Evolutionary conservation across 441 rosid genomes (phyloP), one percentile per base, ranked within the genome.

Genomic region (Aquilaria agallochum): DNA sequence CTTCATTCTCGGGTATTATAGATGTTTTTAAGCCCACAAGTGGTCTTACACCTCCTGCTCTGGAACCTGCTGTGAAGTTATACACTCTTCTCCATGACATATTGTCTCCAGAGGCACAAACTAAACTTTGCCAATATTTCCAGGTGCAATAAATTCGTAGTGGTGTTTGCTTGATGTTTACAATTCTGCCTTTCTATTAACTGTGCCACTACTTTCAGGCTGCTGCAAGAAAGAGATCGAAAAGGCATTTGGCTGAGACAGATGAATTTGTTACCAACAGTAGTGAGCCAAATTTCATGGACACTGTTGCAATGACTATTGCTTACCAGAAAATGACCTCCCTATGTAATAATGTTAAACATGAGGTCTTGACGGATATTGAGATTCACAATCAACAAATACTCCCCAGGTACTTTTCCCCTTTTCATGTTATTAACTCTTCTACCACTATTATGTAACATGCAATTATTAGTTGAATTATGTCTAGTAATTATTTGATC

Each of bases 41-140:
- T 64, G 99, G 97, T 62, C 59, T 80, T 69, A 84, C 96, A 64
- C 92, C 97, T 36, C 93, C 97, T 69, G 97, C 95, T 31, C 71
- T 95, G 67, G 85, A 79, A 66, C 97, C 99, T 64, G 91, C 98
- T 72, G 95, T 95, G 64, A 88, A 92, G 76, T 76, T 95, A 62
- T 95, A 91, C 75, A 85, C 87, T 36, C 92, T 91, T 72, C 86
- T 95, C 54, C 96, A 95, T 32, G 99, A 95, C 76, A 68, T 95
- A 73, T 80, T 95, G 71, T 86, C 96, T 72, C 96, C 99, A 0
- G 99, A 95, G 77, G 91, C 85, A 36, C 99, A 95, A 75, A 92
- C 88, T 68, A 87, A 71, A 60, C 78, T 95, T 32, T 84, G 91
- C 72, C 99, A 82, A 51, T 89, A 89, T 80, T 89, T 95, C 70